phyloP scores from a whole-genome alignment of 1,139 yeast species.

The Taphrina betulina region DNA sequence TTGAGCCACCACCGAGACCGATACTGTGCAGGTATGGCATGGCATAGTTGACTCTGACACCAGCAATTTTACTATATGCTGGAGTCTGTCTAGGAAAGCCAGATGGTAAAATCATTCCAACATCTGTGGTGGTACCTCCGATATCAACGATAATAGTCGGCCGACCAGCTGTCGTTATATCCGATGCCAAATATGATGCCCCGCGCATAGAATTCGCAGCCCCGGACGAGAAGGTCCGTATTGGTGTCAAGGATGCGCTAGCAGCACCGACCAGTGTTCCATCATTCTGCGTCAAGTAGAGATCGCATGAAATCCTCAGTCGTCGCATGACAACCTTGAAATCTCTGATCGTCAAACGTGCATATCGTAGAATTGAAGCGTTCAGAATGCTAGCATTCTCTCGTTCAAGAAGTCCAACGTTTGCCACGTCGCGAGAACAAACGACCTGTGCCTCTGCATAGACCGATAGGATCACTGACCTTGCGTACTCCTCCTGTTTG shows the following conservation, averaged over 20 bases:
- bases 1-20: conserved; percentile 52
- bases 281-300: conserved; percentile 50
- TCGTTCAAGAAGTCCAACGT: conserved; percentile 49
- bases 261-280: conserved; percentile 48
- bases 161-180: conserved; percentile 42
- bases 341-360: conserved; percentile 46
- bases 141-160: conserved; percentile 48
- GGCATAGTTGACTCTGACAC: conserved; percentile 50
- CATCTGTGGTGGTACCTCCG: conserved; percentile 53
- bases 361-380: conserved; percentile 49
- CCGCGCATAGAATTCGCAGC: conserved; percentile 53
- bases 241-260: conserved; percentile 47
- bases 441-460: conserved; percentile 47
- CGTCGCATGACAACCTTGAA: conserved; percentile 45
- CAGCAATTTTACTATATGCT: conserved; percentile 48
- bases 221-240: conserved; percentile 50
- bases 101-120: conserved; percentile 47
- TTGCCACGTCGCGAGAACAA: conserved; percentile 47
- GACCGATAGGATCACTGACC: conserved; percentile 42
- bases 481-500: conserved; percentile 46
- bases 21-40: conserved; percentile 52
- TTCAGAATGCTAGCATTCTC: conserved; percentile 51
- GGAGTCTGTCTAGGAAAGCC: conserved; percentile 50
- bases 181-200: conserved; percentile 46
- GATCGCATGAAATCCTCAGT: conserved; percentile 46